A percentile compares a stretch with the other conserved stretches of the same genome.
Evolutionary conservation across 176 grass and related monocot genomes (phyloP).

Genomic region (Olyra latifolia): DNA sequence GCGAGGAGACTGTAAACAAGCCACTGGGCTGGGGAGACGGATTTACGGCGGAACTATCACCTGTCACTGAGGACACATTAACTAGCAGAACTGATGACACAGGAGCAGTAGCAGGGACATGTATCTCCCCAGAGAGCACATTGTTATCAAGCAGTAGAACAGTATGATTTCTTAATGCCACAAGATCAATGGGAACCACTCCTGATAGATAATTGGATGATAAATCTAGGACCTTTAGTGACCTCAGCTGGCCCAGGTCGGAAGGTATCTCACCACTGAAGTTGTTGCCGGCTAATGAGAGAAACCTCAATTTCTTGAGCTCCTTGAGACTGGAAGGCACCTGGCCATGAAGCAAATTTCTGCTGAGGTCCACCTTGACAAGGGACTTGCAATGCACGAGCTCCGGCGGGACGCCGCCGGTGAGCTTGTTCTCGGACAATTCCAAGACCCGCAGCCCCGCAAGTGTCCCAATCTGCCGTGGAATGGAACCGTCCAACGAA

Average conservation of each 20-base stretch:
- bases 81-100: constrained; percentile 30
- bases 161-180: constrained; percentile 41
- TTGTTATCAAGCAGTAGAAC: constrained; percentile 63
- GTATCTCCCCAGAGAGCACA: constrained; percentile 38
- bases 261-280: constrained; percentile 63
- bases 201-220: constrained; percentile 72
- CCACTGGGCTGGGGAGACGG: constrained; percentile 38
- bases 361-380: constrained; percentile 54
- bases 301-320: constrained; percentile 55
- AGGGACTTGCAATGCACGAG: constrained; percentile 58
- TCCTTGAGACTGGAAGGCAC: constrained; percentile 50
- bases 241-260: constrained; percentile 41
- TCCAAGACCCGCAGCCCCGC: constrained; percentile 60
- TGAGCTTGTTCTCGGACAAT: constrained; percentile 64
- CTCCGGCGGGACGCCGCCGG: constrained; percentile 57
- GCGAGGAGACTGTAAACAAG: constrained; percentile 37
- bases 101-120: constrained; percentile 10
- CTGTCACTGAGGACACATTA: constrained; percentile 49
- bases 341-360: constrained; percentile 50
- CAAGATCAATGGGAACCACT: constrained; percentile 54
- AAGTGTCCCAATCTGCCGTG: constrained; percentile 57
- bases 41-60: constrained; percentile 48
- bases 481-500: constrained; percentile 58
- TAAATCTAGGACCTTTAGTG: constrained; percentile 62
- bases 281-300: constrained; percentile 70